Conservation (phyloP, 2,329 filamentous ascomycete genomes). For the Cercospora citrullina region DNA sequence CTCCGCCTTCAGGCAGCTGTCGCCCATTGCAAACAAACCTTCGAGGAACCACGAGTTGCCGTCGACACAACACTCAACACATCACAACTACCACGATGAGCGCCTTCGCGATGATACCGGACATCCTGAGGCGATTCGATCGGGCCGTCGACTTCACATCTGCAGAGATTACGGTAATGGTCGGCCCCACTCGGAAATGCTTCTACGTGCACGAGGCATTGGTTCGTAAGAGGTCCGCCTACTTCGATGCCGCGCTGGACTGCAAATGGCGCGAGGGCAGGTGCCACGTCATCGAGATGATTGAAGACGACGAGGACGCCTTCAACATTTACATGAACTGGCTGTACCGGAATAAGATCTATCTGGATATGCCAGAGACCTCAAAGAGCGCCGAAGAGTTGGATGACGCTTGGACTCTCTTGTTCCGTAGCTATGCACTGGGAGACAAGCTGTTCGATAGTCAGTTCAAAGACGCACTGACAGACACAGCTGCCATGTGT, state of each 20-base stretch:
- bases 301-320: neutral
- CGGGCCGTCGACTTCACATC: neutral
- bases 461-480: neutral
- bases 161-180: neutral
- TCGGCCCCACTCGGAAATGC: neutral
- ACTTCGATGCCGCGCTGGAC: neutral
- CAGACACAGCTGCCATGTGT: neutral
- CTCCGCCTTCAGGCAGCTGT: no score
- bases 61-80: neutral
- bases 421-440: neutral
- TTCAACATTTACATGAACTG: neutral
- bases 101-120: neutral
- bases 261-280: neutral
- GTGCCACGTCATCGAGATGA: neutral
- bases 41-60: no score
- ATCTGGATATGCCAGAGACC: neutral
- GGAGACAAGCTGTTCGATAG: neutral
- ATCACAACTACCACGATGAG: neutral
- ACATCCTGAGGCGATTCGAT: neutral
- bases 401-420: neutral
- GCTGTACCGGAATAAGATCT: neutral
- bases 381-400: neutral
- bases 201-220: neutral
- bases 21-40: no score
- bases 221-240: neutral